phyloP scores from a whole-genome alignment of 306 rosid species.

The Chamaecrista fasciculata region DNA sequence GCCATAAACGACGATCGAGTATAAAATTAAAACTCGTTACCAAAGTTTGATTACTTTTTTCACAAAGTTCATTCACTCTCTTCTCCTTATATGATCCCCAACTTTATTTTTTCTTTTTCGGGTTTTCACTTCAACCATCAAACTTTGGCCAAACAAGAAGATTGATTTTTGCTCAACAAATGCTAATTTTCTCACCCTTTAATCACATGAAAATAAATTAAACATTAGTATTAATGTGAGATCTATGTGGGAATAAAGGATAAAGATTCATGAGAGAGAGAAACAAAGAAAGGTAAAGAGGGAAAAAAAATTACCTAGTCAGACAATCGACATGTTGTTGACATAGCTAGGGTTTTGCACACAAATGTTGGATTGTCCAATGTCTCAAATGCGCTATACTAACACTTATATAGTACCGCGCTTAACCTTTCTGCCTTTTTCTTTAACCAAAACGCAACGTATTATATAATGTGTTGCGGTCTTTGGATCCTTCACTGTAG shows the following conservation, averaged over 20 bases:
- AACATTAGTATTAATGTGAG: not conserved
- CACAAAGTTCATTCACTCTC: not conserved
- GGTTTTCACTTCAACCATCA: not conserved
- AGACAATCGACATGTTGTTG: not conserved
- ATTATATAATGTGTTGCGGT: not conserved
- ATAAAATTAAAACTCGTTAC: not conserved
- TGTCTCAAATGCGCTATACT: too few relatives aligned
- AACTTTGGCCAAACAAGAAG: not conserved
- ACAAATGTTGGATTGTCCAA: not conserved
- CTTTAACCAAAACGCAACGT: not conserved
- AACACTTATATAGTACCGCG: too few relatives aligned
- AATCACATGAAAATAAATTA: not conserved
- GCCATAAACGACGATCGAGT: too few relatives aligned
- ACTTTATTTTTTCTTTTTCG: not conserved
- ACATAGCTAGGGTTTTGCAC: not conserved
- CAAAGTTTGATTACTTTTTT: too few relatives aligned
- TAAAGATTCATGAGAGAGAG: too few relatives aligned
- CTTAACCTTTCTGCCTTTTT: not conserved
- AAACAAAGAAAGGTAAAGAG: not conserved
- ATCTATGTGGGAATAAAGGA: not conserved
- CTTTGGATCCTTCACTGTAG: too few relatives aligned
- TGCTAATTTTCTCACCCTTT: not conserved
- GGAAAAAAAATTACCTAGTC: constrained; percentile 1
- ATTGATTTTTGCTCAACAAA: not conserved
- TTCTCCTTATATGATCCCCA: not conserved